Conservation (phyloP, 2,329 filamentous ascomycete species). For the Botryotinia globosa region DNA sequence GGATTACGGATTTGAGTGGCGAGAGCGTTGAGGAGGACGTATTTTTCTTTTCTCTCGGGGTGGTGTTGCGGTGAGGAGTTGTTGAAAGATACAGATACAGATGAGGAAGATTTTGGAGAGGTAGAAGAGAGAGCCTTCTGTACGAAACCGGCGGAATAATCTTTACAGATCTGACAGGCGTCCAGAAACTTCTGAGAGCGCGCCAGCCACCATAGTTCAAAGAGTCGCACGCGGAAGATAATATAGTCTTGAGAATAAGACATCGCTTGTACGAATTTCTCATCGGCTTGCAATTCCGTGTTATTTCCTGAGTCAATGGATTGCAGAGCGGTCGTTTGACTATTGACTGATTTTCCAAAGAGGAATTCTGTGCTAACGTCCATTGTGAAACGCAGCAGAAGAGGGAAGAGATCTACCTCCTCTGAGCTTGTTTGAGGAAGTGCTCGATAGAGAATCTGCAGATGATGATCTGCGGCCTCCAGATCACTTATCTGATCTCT, state of each 20-base stretch:
- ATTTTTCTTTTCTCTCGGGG: constrained; percentile 32
- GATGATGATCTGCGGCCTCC: constrained; percentile 49
- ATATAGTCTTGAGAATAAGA: constrained; percentile 39
- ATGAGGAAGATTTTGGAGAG: not conserved
- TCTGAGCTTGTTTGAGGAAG: constrained; percentile 35
- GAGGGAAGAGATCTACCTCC: constrained; percentile 40
- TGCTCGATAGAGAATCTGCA: constrained; percentile 41
- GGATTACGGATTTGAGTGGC: constrained; percentile 45
- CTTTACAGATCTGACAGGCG: constrained; percentile 33
- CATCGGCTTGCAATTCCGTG: constrained; percentile 23
- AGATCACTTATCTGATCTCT: constrained; percentile 39
- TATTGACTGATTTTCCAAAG: constrained; percentile 48
- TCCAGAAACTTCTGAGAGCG: constrained; percentile 35
- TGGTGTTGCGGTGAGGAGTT: not conserved
- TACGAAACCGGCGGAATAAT: constrained; percentile 35
- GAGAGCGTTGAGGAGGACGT: constrained; percentile 48
- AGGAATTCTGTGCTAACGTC: constrained; percentile 55
- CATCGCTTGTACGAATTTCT: constrained; percentile 43
- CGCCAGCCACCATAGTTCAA: constrained; percentile 32
- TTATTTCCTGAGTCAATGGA: constrained; percentile 28
- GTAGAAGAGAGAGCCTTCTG: constrained; percentile 21
- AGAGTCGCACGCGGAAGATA: constrained; percentile 36
- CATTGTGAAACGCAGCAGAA: constrained; percentile 52
- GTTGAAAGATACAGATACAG: too few relatives aligned
- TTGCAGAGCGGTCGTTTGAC: constrained; percentile 43